A percentile compares a stretch with the other conserved stretches of the same genome.
Conservation (phyloP, 192 early-diverging fungal genomes). For the Backusella australiensis region DNA sequence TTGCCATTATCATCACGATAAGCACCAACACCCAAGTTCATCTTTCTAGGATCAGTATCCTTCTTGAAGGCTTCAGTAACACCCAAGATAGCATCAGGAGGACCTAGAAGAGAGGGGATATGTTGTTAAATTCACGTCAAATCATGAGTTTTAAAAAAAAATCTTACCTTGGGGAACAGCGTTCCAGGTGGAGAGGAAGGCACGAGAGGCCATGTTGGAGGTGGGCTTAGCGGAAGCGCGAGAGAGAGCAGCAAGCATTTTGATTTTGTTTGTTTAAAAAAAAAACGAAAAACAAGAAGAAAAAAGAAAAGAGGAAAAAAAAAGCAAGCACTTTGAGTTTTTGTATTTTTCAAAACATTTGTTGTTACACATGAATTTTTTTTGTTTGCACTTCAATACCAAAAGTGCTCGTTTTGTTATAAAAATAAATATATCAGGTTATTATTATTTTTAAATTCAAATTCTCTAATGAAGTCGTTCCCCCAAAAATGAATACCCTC, state of each 20-base stretch:
- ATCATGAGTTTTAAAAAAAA: background rate
- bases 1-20: conserved; percentile 93
- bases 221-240: conserved; percentile 15
- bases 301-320: background rate
- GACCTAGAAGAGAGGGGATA: conserved; percentile 39
- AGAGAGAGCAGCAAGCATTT: conserved; percentile 36
- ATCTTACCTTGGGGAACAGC: conserved; percentile 54
- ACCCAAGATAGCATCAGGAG: conserved; percentile 79
- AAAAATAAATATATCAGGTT: background rate
- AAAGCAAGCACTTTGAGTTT: background rate
- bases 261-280: background rate
- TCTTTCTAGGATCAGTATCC: conserved; percentile 87
- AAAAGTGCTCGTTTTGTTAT: background rate
- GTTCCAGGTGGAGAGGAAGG: conserved; percentile 54
- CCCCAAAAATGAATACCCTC: background rate
- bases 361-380: background rate
- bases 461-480: background rate
- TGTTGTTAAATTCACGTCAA: background rate
- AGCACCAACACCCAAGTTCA: conserved; percentile 98
- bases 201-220: conserved; percentile 21
- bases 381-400: background rate
- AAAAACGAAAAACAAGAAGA: background rate
- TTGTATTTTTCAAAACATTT: background rate
- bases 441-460: background rate
- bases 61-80: conserved; percentile 96